These are phyloP conservation scores for Aureobasidium sp. DNA, from an alignment of 2,329 filamentous ascomycete genomes.

Conservation along the genomic window DNA sequence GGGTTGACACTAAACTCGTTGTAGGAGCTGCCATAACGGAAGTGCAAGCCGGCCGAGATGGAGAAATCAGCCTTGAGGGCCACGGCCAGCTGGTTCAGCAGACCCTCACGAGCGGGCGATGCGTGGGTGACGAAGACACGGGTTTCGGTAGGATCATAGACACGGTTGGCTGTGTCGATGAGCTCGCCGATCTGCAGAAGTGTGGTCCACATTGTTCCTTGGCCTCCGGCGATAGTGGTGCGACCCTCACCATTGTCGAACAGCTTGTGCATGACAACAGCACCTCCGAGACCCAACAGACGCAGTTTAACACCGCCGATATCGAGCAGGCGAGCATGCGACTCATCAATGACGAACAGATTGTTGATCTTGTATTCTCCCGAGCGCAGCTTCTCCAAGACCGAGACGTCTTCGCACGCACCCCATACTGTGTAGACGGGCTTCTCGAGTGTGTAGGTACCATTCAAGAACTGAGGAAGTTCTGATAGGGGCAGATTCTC, in stretches of 20 bases:
- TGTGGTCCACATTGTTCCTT: constrained; percentile 99
- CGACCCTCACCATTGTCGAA: constrained; percentile 98
- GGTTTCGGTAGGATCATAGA: constrained; percentile 97
- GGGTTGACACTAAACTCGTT: constrained; percentile 99
- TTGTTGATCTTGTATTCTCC: constrained; percentile 97
- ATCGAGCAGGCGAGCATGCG: constrained; percentile 89
- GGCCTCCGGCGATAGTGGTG: constrained; percentile 95
- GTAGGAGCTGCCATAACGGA: constrained; percentile 98
- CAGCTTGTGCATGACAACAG: constrained; percentile 98
- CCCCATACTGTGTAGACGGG: constrained; percentile 99
- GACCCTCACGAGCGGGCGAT: constrained; percentile 90
- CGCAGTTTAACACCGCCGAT: constrained; percentile 93
- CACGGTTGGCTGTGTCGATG: constrained; percentile 93
- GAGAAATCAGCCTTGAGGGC: constrained; percentile 98
- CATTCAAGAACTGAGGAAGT: constrained; percentile 79
- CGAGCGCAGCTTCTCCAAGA: constrained; percentile 93
- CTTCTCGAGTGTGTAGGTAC: constrained; percentile 84
- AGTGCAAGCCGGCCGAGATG: constrained; percentile 92
- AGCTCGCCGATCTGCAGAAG: constrained; percentile 96
- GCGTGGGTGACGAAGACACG: constrained; percentile 95
- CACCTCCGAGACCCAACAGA: constrained; percentile 85
- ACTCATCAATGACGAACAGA: constrained; percentile 96
- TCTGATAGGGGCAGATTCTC: constrained; percentile 87
- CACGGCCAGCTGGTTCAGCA: constrained; percentile 95
- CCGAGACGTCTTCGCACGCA: constrained; percentile 95